These are phyloP conservation scores for Aspergillus steynii DNA, from an alignment of 495 filamentous ascomycete genomes.

Conservation along the genomic window DNA sequence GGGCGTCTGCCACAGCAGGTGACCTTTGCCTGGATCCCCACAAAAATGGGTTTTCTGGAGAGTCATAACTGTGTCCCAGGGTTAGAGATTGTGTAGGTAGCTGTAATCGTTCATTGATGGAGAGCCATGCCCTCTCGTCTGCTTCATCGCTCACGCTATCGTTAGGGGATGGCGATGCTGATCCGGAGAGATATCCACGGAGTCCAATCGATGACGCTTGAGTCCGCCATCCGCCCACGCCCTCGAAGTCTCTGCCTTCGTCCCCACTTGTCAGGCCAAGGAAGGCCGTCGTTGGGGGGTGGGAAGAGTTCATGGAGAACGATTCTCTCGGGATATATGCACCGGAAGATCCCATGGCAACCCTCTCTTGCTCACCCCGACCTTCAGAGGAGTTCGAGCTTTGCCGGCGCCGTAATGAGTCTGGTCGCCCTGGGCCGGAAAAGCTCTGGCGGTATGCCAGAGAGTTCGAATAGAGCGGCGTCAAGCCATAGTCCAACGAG, in stretches of 20 bases:
- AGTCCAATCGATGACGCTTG: constrained; percentile 21
- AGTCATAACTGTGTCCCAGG: constrained; percentile 17
- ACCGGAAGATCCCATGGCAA: constrained; percentile 1
- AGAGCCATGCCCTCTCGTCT: constrained; percentile 70
- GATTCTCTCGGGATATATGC: constrained; percentile 6
- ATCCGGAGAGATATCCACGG: constrained; percentile 31
- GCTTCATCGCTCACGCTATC: constrained; percentile 26
- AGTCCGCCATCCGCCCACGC: constrained; percentile 76
- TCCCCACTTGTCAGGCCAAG: constrained; percentile 38
- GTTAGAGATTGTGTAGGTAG: constrained; percentile 51
- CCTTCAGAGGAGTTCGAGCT: constrained; percentile 13
- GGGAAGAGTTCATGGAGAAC: constrained; percentile 19
- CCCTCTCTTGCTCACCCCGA: constrained; percentile 1
- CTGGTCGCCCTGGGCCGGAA: constrained; percentile 15
- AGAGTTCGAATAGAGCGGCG: constrained; percentile 12
- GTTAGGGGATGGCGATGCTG: constrained; percentile 44
- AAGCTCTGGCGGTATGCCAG: constrained; percentile 13
- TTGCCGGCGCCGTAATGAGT: constrained; percentile 2
- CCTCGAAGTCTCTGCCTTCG: constrained; percentile 74
- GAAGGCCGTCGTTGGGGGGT: constrained; percentile 20
- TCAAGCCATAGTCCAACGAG: constrained; percentile 29
- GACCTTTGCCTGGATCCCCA: constrained; percentile 4
- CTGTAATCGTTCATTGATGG: constrained; percentile 71
- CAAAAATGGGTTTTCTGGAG: constrained; percentile 7
- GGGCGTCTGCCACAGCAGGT: not conserved